These are phyloP conservation scores for Diaporthe caulivora DNA, from an alignment of 2,329 filamentous ascomycete genomes.

Conservation along the genomic window DNA sequence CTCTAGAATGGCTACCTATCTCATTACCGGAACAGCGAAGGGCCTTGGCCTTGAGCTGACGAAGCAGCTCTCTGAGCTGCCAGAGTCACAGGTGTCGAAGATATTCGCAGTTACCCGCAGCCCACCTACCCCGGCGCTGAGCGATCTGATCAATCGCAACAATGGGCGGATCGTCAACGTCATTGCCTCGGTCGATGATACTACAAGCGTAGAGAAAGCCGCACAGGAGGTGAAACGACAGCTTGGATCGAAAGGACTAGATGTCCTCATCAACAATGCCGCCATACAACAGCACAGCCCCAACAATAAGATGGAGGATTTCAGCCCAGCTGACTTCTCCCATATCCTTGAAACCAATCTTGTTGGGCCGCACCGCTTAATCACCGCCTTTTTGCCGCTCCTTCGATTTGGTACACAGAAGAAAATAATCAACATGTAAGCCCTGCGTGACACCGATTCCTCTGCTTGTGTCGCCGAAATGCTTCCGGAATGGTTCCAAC, in stretches of 20 bases:
- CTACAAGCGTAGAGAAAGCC: background rate
- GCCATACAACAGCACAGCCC: constrained; percentile 6
- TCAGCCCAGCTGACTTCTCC: background rate
- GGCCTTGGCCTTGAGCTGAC: constrained; percentile 24
- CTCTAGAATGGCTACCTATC: constrained; percentile 8
- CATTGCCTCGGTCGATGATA: background rate
- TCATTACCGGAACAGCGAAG: constrained; percentile 22
- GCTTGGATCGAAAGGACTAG: background rate
- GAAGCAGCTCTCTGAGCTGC: constrained; percentile 7
- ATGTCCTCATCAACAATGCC: constrained; percentile 14
- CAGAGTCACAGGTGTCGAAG: background rate
- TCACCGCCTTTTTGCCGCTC: background rate
- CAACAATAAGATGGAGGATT: constrained; percentile 10
- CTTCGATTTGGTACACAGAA: background rate
- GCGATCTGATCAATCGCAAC: background rate
- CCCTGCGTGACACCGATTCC: no score
- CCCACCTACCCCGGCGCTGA: background rate
- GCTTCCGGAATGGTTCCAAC: background rate
- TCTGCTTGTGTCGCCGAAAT: fast-evolving
- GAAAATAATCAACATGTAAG: constrained; percentile 8
- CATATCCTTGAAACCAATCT: constrained; percentile 9
- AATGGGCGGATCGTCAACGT: background rate
- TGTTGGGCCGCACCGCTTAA: background rate
- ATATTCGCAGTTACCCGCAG: constrained; percentile 9
- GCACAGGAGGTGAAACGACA: background rate